phyloP scores from a whole-genome alignment of 306 rosid species.

The Cucurbita pepo region DNA sequence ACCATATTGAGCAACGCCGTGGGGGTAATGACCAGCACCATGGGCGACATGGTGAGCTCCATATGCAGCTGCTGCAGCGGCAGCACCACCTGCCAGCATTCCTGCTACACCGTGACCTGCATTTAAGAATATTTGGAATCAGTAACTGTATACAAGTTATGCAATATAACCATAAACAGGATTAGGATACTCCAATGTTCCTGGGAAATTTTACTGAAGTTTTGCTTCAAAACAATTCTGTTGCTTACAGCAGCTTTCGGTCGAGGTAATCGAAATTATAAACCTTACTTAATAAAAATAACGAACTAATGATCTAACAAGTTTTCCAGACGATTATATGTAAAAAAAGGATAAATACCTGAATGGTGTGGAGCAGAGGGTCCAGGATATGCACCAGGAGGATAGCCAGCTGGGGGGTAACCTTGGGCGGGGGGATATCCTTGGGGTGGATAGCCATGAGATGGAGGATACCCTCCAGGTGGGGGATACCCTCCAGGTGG shows the following conservation, averaged over 20 bases:
- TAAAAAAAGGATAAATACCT: slow-evolving; percentile 14
- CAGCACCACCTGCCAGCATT: slow-evolving; percentile 74
- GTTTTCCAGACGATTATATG: neutral
- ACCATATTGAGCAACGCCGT: neutral
- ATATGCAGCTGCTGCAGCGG: slow-evolving; percentile 63
- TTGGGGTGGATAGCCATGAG: slow-evolving; percentile 14
- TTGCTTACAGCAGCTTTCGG: neutral
- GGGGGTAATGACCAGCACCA: neutral
- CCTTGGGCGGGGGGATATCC: neutral
- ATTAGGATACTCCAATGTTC: neutral
- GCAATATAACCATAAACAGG: neutral
- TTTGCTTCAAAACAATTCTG: neutral
- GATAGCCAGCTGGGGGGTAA: slow-evolving; percentile 25
- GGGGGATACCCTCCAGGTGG: slow-evolving; percentile 13
- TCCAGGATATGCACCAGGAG: slow-evolving; percentile 35
- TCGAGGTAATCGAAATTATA: neutral
- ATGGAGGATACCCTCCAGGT: slow-evolving; percentile 16
- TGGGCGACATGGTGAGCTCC: slow-evolving; percentile 34
- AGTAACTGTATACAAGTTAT: neutral
- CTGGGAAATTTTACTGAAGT: neutral
- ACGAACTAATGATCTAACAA: neutral
- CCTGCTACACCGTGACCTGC: slow-evolving; percentile 45
- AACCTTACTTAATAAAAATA: neutral
- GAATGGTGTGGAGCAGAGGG: slow-evolving; percentile 23
- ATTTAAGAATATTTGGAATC: neutral